Base-by-base conservation (phyloP, 148 eudicot species). In the Bassia scoparia region DNA sequence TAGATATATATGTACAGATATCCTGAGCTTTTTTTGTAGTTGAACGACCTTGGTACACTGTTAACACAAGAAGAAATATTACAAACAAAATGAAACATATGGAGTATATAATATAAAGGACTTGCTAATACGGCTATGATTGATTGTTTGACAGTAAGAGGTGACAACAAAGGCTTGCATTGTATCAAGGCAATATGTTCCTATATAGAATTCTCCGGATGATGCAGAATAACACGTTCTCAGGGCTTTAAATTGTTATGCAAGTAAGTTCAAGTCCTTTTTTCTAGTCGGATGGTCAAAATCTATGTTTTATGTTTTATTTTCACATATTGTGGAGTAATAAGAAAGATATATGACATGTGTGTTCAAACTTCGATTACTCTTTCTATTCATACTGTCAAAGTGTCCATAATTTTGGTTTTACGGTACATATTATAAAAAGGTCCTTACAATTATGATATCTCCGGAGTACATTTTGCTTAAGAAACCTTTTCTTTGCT, bases 121-220 rank as follows among this genome's bases (percentile, higher is more conserved):
- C 64, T 54, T 43, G n/a, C n/a, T 78, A 67, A 68, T 68, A 37
- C 50, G 49, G 30, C 20, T 23, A 29, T 75, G 56, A 46, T 33
- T 8, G 21, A 63, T 5, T 35, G 33, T 58, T 59, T 18, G 84
- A 84, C 94, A 93, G 98, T 68, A 93, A 93, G 84, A 84, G 83
- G 76, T 80, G 90, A 70, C 98, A 93, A 63, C 96, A 93, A 79
- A 83, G 92, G 66, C 84, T 93, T 85, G 98, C 98, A 49, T 79
- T 90, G 63, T 93, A 93, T 81, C 98, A 93, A 77, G 98, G 98
- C 30, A 96, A n/a, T 93, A 62, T 89, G 96, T 79, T 94, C 96
- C 74, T 78, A 85, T 83, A 82, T 93, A 75, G 77, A 89, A 66
- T 93, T 93, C 83, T 89, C 89, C 14, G 85, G 85, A 82, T 55